Evolutionary conservation across 2,329 filamentous ascomycete species (phyloP), one percentile per base, ranked within the genome.

Genomic region (Rutstroemia sp.): DNA sequence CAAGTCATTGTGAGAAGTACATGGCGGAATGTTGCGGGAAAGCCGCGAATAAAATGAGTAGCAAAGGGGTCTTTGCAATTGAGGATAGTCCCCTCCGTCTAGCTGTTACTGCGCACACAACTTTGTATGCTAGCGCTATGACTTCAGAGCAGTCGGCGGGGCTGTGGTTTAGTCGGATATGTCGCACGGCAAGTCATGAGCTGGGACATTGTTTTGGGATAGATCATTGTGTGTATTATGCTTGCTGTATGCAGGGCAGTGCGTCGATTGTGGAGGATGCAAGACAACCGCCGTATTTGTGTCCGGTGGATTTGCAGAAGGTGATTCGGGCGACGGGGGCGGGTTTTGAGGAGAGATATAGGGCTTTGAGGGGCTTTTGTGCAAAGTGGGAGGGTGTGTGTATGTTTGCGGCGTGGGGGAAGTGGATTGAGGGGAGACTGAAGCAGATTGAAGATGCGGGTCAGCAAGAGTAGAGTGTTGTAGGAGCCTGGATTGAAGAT

Each of bases 161-260:
- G 0, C 64, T 84, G 1, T 88, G 83, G 82, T 75, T 87, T 14
- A 75, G 75, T 9, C 74, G 78, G 10, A 67, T 81, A 2, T 81
- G 74, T 52, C 78, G 77, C 50, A 86, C 84, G 0, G 78, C 78
- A 1, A 76, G 76, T 1, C 86, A 88, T 64, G 85, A 89, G 64
- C 69, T 88, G 0, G 81, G 83, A 0, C 86, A 88, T 66, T 88
- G 84, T 64, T 77, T 89, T 39, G 82, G 80, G 0, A 73, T 89
- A 14, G 84, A 69, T 7, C 85, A 89, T 65, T 89, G 86, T 64
- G 71, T 78, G 0, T 86, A 82, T 63, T 85, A 82, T 61, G 81
- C 83, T 0, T 87, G 83, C 61, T 73, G 76, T 2, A 84, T 86
- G 82, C 83, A 87, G 65, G 76, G 79, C 4, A 82, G 80, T 0